Conservation (phyloP, 345 rosid genomes). For the Salix purpurea region DNA sequence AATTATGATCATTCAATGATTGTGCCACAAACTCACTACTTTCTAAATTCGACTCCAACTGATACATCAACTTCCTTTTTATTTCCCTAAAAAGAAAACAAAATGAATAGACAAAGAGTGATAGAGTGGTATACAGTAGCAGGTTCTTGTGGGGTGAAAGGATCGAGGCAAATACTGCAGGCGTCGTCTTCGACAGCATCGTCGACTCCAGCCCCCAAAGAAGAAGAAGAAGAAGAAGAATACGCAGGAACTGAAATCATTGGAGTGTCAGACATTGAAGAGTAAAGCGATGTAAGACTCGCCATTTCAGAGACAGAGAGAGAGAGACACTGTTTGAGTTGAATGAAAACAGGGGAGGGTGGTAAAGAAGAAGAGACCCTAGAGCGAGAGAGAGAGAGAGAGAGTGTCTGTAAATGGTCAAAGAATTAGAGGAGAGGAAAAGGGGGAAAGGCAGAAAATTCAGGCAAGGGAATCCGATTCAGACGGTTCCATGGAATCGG, state of each 20-base stretch:
- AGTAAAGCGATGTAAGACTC: slow-evolving; percentile 20
- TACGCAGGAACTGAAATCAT: not conserved
- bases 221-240: slow-evolving; percentile 28
- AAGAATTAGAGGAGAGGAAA: slow-evolving; percentile 11
- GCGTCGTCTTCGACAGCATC: slow-evolving; percentile 62
- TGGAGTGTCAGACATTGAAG: slow-evolving; percentile 22
- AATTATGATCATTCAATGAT: not conserved
- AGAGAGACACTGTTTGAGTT: not conserved
- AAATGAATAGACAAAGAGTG: not conserved
- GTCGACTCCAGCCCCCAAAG: slow-evolving; percentile 22
- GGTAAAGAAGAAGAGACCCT: slow-evolving; percentile 25
- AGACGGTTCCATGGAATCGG: slow-evolving; percentile 23
- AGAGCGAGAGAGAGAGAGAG: slow-evolving; percentile 3
- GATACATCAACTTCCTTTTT: not conserved
- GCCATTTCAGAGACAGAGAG: slow-evolving; percentile 11
- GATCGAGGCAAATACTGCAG: slow-evolving; percentile 89
- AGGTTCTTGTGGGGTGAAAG: slow-evolving; percentile 64
- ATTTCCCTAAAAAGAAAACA: not conserved
- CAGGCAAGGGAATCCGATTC: slow-evolving; percentile 28
- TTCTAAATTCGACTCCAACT: not conserved
- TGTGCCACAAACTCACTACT: not conserved
- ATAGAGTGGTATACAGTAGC: slow-evolving; percentile 40
- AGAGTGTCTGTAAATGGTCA: slow-evolving; percentile 34
- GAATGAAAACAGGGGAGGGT: not conserved
- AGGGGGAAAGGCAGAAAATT: slow-evolving; percentile 13